phyloP scores from a whole-genome alignment of 2,329 filamentous ascomycete genomes.

The Cercospora citrullina region DNA sequence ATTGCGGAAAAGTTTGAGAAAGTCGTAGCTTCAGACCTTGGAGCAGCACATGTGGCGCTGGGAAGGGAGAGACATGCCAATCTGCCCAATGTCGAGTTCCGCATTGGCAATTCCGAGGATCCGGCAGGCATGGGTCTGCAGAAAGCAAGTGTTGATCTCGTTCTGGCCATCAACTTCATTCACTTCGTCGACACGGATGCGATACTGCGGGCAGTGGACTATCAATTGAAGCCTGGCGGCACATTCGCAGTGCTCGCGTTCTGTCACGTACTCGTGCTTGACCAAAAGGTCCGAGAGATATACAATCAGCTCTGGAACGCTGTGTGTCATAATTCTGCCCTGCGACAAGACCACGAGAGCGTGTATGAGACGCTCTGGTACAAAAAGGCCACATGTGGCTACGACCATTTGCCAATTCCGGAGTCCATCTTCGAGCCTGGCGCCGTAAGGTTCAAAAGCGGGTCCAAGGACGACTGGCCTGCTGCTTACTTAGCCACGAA shows the following conservation, averaged over 20 bases:
- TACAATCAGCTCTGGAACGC: not conserved
- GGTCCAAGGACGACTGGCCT: not conserved
- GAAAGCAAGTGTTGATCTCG: conserved; percentile 8
- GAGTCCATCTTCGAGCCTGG: conserved; percentile 2
- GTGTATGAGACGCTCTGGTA: not conserved
- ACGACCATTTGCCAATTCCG: not conserved
- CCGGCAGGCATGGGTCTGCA: not conserved
- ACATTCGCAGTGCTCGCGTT: conserved; percentile 4
- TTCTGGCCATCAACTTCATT: conserved; percentile 7
- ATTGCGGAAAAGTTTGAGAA: conserved; percentile 4
- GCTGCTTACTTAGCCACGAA: not conserved
- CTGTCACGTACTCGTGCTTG: not conserved
- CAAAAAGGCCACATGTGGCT: not conserved
- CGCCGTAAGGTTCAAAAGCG: not conserved
- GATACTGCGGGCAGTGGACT: not conserved
- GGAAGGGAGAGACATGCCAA: not conserved
- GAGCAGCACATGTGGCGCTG: not conserved
- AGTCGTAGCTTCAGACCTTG: conserved; percentile 6
- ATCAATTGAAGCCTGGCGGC: conserved; percentile 13
- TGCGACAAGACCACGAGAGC: not conserved
- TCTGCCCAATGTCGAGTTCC: conserved; percentile 4
- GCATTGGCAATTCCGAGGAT: not conserved
- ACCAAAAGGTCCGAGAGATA: not conserved
- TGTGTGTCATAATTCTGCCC: not conserved
- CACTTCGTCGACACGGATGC: conserved; percentile 11